phyloP scores from a whole-genome alignment of 2,329 filamentous ascomycete genomes.

The Colletotrichum nymphaeae region DNA sequence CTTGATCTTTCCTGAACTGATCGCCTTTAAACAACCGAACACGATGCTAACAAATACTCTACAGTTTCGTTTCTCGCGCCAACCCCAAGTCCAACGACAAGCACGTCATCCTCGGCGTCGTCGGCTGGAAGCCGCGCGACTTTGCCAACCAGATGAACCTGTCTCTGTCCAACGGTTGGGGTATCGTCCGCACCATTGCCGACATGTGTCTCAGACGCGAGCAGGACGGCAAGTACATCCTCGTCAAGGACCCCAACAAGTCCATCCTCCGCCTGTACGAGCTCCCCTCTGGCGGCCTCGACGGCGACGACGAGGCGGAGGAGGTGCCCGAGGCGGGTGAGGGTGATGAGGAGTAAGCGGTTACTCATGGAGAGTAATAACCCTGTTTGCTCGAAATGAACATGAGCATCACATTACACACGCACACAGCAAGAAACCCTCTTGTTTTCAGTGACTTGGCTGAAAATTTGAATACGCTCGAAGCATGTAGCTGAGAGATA shows the following conservation, averaged over 20 bases:
- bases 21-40: slow-evolving; percentile 45
- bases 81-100: slow-evolving; percentile 94
- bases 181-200: slow-evolving; percentile 96
- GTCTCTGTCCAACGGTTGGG: slow-evolving; percentile 97
- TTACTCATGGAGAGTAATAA: background rate
- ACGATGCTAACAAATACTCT: slow-evolving; percentile 40
- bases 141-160: slow-evolving; percentile 99
- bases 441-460: background rate
- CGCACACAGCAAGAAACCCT: background rate
- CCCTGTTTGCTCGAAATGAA: background rate
- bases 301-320: slow-evolving; percentile 85
- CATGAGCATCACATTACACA: background rate
- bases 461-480: background rate
- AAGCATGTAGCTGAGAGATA: background rate
- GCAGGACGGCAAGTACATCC: slow-evolving; percentile 81
- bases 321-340: slow-evolving; percentile 62
- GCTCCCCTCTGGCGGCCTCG: slow-evolving; percentile 87
- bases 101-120: slow-evolving; percentile 94
- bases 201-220: slow-evolving; percentile 88
- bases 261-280: slow-evolving; percentile 92
- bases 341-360: slow-evolving; percentile 46
- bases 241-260: slow-evolving; percentile 96
- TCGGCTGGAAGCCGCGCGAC: slow-evolving; percentile 97
- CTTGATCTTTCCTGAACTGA: background rate
- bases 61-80: slow-evolving; percentile 91